Base-by-base conservation (phyloP, 345 rosid species). In the Pugionium cornutum region DNA sequence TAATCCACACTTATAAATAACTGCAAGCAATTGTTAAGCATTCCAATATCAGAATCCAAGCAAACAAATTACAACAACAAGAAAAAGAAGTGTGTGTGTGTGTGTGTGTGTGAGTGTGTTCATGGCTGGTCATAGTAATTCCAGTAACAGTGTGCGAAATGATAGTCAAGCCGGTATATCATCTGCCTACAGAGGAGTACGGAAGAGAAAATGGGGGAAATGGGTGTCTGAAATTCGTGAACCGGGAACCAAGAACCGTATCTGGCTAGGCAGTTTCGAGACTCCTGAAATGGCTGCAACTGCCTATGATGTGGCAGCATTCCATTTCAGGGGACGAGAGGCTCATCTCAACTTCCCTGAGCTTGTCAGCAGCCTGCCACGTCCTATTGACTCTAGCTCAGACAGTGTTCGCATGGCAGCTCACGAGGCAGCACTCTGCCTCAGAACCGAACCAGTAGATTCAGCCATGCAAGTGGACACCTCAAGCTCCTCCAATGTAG, bases 191-290 rank as follows among this genome's bases (percentile, higher is more conserved):
- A 80, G 95, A 77, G 98, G 98, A 1, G 89, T 92, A 1, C 80
- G 97, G 2, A 81, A 80, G 84, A 70, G 98, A 34, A 92, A 87
- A 79, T 92, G 98, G 98, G 98, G 98, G 26, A 92, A 89, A 66
- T 92, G 96, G 96, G 98, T 92, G 31, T 89, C 98, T 0, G 98
- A 92, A 71, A 92, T 92, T 52, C 86, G 98, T 0, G 88, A 92
- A 62, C 98, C 98, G 0, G 95, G 98, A 5, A 92, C 83, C 46
- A 89, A 87, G 53, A 83, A 81, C 31, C 77, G 98, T 27, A 86
- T 92, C 29, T 92, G 98, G 98, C 78, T 92, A 7, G 98, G 98
- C 1, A 92, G 98, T 74, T 89, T 84, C 65, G 87, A 87, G 68
- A 78, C 85, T 0, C 83, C 98, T 3, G 95, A 92, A 73, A 92